Evolutionary conservation across 1,139 yeast genomes (phyloP), one percentile per base, ranked within the genome.

Genomic region (Geotrichum cucujoidarum): DNA sequence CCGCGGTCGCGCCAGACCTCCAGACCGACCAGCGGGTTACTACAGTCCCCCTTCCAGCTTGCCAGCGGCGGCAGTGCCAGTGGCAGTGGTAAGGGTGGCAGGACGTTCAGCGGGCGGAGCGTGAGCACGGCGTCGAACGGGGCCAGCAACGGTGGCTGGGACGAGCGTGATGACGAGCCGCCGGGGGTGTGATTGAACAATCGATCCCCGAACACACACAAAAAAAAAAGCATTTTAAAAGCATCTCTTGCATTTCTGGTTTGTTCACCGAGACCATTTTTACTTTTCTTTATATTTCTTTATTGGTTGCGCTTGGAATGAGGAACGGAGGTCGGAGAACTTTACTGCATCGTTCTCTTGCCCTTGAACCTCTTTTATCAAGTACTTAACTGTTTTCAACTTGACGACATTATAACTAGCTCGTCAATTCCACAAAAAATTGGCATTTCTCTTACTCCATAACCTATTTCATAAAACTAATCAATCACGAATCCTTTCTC

Each of bases 121-220:
- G 27, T 24, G 27, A 24, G 27, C 10, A 10, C 27, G 16, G 35
- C 35, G 13, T 32, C 35, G 5, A 32, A 16, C 8, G 10, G 21
- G n/a, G n/a, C n/a, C n/a, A n/a, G n/a, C n/a, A n/a, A n/a, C 10
- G 35, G 35, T 16, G 35, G 35, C 17, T 32, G 35, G 35, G 35
- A 32, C 16, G 35, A 32, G 7, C 16, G 13, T 32, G 35, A 32
- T 17, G 35, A 32, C 20, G 35, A 32, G 18, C 18, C 5, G 35
- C 18, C 35, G 16, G 35, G 20, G 10, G 18, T 24, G 27, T 6
- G 6, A 24, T 6, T 24, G 27, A 24, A 10, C 27, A 10, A 6
- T 6, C 27, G 27, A 24, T 6, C 27, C 10, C 6, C 10, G 27
- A 6, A 24, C 10, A 6, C 10, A 10, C 27, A 24, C 10, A 24